Evolutionary conservation across 176 grass and related monocot genomes (phyloP).

Genomic region (Zoysia japonica): DNA sequence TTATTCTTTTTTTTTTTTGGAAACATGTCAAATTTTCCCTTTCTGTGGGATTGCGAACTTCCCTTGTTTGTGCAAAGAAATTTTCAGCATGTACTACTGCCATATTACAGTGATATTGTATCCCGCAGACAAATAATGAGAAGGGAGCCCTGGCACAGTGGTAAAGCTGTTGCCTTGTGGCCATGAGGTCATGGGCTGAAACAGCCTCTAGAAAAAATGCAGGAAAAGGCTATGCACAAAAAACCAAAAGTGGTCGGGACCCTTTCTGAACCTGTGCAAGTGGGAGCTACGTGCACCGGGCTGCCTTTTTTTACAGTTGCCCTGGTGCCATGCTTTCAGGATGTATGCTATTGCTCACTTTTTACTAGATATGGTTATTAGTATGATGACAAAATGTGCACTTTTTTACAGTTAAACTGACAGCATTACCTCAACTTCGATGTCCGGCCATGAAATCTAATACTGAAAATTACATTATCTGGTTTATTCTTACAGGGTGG

Average conservation of each 20-base stretch:
- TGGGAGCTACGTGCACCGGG: too few species aligned
- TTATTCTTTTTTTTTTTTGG: not conserved
- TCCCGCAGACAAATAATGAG: not conserved
- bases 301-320: not conserved
- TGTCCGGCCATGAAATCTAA: not conserved
- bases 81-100: not conserved
- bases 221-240: too few species aligned
- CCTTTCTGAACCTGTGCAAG: too few species aligned
- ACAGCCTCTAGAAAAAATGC: too few species aligned
- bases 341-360: not conserved
- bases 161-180: too few species aligned
- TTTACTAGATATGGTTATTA: not conserved
- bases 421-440: too few species aligned
- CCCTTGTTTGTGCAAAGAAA: not conserved
- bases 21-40: not conserved
- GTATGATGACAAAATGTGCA: too few species aligned
- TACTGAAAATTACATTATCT: constrained; percentile 1
- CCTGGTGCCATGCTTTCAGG: constrained; percentile 10
- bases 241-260: too few species aligned
- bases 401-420: too few species aligned
- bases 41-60: not conserved
- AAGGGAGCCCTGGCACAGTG: too few species aligned
- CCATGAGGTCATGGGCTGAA: too few species aligned
- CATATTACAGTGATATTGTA: not conserved
- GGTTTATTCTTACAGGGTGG: constrained; percentile 75